phyloP scores from a whole-genome alignment of 2,329 filamentous ascomycete genomes.

The Drechslera avenae region DNA sequence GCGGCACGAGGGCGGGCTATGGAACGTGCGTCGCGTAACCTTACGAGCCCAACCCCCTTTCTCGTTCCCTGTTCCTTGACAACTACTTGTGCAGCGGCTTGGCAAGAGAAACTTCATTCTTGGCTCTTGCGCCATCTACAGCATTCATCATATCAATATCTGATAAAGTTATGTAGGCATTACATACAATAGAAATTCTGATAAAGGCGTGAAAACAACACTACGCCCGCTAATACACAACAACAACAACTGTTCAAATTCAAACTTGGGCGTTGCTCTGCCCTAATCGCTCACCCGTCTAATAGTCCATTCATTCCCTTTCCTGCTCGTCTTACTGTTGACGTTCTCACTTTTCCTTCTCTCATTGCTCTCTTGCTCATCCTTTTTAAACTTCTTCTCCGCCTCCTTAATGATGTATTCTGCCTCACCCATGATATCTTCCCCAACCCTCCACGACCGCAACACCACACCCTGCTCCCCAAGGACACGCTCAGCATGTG shows the following conservation, averaged over 20 bases:
- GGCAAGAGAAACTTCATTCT: too few relatives aligned
- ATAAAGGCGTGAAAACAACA: too few relatives aligned
- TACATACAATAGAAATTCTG: too few relatives aligned
- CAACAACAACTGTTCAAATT: not conserved
- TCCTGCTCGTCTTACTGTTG: not conserved
- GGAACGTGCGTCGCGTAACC: not conserved
- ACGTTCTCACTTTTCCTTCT: not conserved
- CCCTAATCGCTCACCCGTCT: not conserved
- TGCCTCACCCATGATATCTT: slow-evolving; percentile 71
- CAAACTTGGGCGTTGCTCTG: too few relatives aligned
- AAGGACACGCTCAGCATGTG: slow-evolving; percentile 67
- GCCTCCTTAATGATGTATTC: slow-evolving; percentile 66
- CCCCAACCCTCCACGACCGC: slow-evolving; percentile 74
- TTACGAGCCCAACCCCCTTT: not conserved
- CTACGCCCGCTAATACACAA: not conserved
- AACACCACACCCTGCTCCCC: slow-evolving; percentile 69
- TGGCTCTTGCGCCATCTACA: too few relatives aligned
- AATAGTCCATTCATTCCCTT: too few relatives aligned
- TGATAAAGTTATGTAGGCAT: too few relatives aligned
- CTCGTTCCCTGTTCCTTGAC: not conserved
- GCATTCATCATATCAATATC: too few relatives aligned
- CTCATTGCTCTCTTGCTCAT: not conserved
- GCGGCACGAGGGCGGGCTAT: too few relatives aligned
- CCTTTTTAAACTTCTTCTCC: slow-evolving; percentile 44
- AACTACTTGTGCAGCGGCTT: too few relatives aligned